Conservation (phyloP, 352 stramenopile species). For the Phytophthora podocarpi region DNA sequence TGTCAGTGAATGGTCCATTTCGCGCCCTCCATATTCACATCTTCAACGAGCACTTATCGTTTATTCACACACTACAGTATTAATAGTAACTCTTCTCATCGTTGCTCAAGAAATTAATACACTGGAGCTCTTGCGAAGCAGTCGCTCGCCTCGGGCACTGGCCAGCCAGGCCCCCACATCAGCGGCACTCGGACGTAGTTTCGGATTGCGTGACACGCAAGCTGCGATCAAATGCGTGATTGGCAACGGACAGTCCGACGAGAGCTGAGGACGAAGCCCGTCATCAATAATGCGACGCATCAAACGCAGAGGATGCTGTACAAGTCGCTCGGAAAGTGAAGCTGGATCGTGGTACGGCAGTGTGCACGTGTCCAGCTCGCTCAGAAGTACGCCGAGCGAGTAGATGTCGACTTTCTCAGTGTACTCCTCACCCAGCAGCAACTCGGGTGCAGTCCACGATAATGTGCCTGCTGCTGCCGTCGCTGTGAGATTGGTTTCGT, state of each 20-base stretch:
- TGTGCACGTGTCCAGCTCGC: constrained; percentile 73
- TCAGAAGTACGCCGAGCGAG: constrained; percentile 74
- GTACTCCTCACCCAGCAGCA: constrained; percentile 71
- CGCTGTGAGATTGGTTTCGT: constrained; percentile 51
- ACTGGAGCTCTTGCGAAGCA: constrained; percentile 43
- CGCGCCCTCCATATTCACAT: no score
- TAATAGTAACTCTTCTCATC: no score
- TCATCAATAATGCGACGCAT: constrained; percentile 70
- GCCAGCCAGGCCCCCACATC: constrained; percentile 52
- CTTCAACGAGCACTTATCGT: constrained; percentile 12
- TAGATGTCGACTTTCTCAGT: constrained; percentile 83
- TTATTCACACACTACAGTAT: no score
- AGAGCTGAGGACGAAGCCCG: constrained; percentile 58
- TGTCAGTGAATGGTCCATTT: constrained; percentile 7
- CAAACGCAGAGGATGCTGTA: constrained; percentile 58
- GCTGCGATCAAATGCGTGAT: constrained; percentile 62
- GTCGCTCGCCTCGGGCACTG: constrained; percentile 36
- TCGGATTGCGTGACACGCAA: constrained; percentile 60
- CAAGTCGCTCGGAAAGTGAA: constrained; percentile 45
- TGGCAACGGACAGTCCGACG: constrained; percentile 53
- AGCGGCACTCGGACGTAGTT: constrained; percentile 50
- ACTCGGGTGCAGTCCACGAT: constrained; percentile 67
- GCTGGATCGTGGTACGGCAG: constrained; percentile 68
- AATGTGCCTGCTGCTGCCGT: constrained; percentile 60
- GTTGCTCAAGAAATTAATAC: constrained; percentile 31